Base-by-base conservation (phyloP, 2,329 filamentous ascomycete genomes). In the Neonectria neomacrospora region DNA sequence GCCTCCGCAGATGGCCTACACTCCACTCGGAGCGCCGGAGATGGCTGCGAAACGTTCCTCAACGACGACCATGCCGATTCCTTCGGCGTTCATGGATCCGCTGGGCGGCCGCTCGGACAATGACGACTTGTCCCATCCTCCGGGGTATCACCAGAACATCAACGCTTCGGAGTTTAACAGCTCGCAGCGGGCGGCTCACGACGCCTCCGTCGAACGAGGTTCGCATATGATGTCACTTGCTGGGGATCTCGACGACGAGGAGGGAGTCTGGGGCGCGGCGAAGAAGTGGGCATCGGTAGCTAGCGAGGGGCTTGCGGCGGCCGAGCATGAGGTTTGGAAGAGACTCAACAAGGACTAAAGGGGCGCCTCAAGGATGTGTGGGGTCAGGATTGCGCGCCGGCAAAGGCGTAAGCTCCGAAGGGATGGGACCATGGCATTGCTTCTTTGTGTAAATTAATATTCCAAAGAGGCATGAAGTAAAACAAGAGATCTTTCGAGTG, bases 281-380 rank as follows among this genome's bases (percentile, higher is more conserved):
- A 87, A 85, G 80, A 88, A 86, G 74, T 83, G 85, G 80, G 86
- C 84, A 48, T 78, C 81, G 63, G 82, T 81, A 34, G 87, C 87
- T 7, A 87, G 87, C 54, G 83, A 84, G 64, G 86, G 83, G 73
- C 76, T 90, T 28, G 84, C 82, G 9, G 85, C 83, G 14, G 86
- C 86, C 14, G 88, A 90, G 79, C 80, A 79, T 54, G 86, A 89
- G 75, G 83, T 90, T 23, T 90, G 88, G 88, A 85, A 83, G 76
- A 84, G 82, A 72, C 86, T 90, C 73, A 89, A 87, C 77, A 88
- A 86, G 77, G 80, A 85, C 51, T 84, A 80, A 60, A 42, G 45
- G 58, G 48, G 60, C 3, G 37, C 37, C 37, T 32, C 39, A 51
- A 63, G 68, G 68, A 54, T 68, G 60, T 30, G 44, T n/a, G 16